phyloP scores from a whole-genome alignment of 2,329 filamentous ascomycete genomes.

The Neonectria sp. region DNA sequence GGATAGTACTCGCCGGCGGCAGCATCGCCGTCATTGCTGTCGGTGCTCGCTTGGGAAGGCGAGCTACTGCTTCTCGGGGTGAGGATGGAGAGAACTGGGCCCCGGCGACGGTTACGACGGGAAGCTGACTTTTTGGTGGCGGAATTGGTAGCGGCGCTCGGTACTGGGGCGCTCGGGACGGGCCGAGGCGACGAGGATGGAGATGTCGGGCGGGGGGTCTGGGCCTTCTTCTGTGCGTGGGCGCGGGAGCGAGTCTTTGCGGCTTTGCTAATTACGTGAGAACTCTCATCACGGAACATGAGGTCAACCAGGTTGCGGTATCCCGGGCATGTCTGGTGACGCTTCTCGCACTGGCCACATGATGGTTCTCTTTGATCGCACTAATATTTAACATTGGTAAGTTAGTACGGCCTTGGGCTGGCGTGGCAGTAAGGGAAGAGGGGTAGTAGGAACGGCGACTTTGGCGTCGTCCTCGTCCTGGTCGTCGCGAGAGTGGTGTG shows the following conservation, averaged over 20 bases:
- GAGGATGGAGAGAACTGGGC: constrained; percentile 45
- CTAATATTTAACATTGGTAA: constrained; percentile 49
- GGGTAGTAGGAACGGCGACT: constrained; percentile 1
- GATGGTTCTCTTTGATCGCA: constrained; percentile 67
- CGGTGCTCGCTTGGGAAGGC: constrained; percentile 39
- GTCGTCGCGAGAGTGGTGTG: not conserved
- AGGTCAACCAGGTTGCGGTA: constrained; percentile 70
- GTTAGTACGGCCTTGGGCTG: constrained; percentile 21
- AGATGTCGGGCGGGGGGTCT: constrained; percentile 33
- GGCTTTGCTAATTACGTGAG: constrained; percentile 68
- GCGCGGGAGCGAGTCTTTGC: constrained; percentile 51
- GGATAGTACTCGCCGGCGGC: constrained; percentile 26
- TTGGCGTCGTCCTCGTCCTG: not conserved
- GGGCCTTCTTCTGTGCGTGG: constrained; percentile 44
- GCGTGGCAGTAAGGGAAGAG: constrained; percentile 1
- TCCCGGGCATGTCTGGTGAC: constrained; percentile 66
- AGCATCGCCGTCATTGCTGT: constrained; percentile 32
- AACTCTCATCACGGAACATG: constrained; percentile 72
- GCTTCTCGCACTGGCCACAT: constrained; percentile 70
- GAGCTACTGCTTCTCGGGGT: constrained; percentile 44
- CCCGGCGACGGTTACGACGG: constrained; percentile 32
- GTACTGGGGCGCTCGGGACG: constrained; percentile 13
- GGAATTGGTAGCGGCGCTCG: constrained; percentile 19
- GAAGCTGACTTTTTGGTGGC: constrained; percentile 21
- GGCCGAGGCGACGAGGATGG: constrained; percentile 36